phyloP scores from a whole-genome alignment of 2,329 filamentous ascomycete species.

The Neonectria hederae region DNA sequence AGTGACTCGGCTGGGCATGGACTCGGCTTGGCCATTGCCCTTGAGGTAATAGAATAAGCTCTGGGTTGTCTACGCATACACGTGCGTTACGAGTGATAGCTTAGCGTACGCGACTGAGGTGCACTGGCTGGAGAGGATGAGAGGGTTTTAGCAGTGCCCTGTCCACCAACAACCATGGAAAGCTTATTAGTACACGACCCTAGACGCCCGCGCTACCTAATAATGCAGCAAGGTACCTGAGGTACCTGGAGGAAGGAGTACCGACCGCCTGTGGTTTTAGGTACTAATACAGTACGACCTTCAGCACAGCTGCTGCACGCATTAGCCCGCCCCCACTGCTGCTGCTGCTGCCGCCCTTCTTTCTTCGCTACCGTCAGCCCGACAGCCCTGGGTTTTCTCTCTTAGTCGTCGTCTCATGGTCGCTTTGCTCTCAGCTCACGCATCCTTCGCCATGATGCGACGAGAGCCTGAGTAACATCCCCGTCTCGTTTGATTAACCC shows the following conservation, averaged over 20 bases:
- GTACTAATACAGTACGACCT: background rate
- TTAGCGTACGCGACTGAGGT: no score
- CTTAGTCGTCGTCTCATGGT: conserved; percentile 14
- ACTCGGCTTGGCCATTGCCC: background rate
- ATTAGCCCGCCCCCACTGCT: background rate
- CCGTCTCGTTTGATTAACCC: conserved; percentile 19
- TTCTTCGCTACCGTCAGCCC: conserved; percentile 19
- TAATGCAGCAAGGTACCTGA: background rate
- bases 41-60: conserved; percentile 9
- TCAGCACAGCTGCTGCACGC: background rate
- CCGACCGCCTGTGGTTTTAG: background rate
- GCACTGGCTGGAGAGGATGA: background rate
- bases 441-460: conserved; percentile 34
- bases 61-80: background rate
- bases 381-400: conserved; percentile 24
- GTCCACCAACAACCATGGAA: background rate
- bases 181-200: background rate
- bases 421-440: conserved; percentile 21
- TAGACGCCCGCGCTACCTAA: no score
- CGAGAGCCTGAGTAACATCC: conserved; percentile 25
- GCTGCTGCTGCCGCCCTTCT: background rate
- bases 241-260: no score
- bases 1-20: background rate
- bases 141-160: background rate
- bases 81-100: background rate